These are phyloP conservation scores for Hypoxylon crocopeplum DNA, from an alignment of 495 filamentous ascomycete genomes.

Conservation along the genomic window DNA sequence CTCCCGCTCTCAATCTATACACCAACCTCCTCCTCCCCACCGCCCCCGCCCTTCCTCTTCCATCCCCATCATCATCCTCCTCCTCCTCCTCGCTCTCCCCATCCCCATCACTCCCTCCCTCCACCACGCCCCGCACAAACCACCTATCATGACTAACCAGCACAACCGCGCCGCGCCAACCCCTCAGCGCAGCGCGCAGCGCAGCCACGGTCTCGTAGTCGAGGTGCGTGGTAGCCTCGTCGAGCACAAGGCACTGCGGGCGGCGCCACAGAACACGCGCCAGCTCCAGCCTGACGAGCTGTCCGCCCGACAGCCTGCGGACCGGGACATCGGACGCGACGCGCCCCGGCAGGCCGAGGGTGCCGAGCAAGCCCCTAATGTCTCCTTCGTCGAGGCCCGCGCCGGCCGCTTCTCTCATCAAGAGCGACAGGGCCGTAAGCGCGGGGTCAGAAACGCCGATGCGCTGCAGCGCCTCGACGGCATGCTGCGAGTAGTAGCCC, in stretches of 20 bases:
- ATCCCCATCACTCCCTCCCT: slow-evolving; percentile 66
- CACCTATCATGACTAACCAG: slow-evolving; percentile 81
- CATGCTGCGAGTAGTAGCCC: slow-evolving; percentile 80
- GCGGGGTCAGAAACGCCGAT: slow-evolving; percentile 48
- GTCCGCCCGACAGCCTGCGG: slow-evolving; percentile 72
- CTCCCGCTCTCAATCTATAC: slow-evolving; percentile 64
- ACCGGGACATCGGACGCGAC: slow-evolving; percentile 74
- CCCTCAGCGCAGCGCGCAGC: slow-evolving; percentile 66
- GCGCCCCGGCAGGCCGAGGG: slow-evolving; percentile 69
- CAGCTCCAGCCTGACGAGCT: slow-evolving; percentile 78
- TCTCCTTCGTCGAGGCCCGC: slow-evolving; percentile 64
- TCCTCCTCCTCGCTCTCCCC: slow-evolving; percentile 58
- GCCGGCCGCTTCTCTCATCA: slow-evolving; percentile 55
- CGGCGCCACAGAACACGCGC: slow-evolving; percentile 69
- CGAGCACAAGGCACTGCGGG: slow-evolving; percentile 78
- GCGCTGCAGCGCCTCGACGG: slow-evolving; percentile 69
- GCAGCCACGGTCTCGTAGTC: slow-evolving; percentile 79
- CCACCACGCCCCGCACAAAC: slow-evolving; percentile 71
- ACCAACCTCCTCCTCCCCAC: slow-evolving; percentile 59
- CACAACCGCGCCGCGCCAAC: slow-evolving; percentile 73
- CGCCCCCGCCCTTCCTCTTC: slow-evolving; percentile 44
- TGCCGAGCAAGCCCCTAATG: slow-evolving; percentile 64
- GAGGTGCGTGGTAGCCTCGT: slow-evolving; percentile 87
- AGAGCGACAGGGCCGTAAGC: slow-evolving; percentile 67
- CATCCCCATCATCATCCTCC: slow-evolving; percentile 47